Base-by-base conservation (phyloP, 2,329 filamentous ascomycete species). In the Lomentospora prolificans region DNA sequence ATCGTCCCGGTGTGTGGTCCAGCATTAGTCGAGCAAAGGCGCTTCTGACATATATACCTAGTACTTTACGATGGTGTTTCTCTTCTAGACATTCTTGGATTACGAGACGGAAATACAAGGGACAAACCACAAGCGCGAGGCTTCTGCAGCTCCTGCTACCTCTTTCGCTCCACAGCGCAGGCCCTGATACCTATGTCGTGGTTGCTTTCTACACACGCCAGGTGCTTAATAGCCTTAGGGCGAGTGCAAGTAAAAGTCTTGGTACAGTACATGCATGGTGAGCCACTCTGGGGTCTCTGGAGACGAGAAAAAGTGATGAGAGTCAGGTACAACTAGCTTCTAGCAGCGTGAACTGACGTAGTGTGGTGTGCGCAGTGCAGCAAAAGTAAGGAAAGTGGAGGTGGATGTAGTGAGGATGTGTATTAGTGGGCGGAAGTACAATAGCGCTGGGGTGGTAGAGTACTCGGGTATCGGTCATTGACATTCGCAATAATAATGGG, bases 91-190 rank as follows among this genome's bases (percentile, higher is more conserved):
- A 46, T 46, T 46, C 22, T 22, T n/a, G 17, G 14, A 48, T 48
- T 48, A 48, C 44, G 44, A 48, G 44, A 48, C 44, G 44, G 12
- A 48, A 48, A 48, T 48, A 48, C 44, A 48, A 48, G 44, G 44
- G 44, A 48, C 44, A 48, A 22, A 48, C 44, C 17, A 48, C 44
- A 48, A 22, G 44, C 44, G 17, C 44, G 44, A 48, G 44, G 44
- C 44, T 48, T 48, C 44, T 48, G 44, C 44, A 48, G 41, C 41
- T 48, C 22, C 8, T 12, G 44, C 24, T 48, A 17, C 44, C 22
- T 48, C 22, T 22, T 22, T 10, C 10, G 44, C 44, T 48, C 44
- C 44, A 48, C 44, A 48, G 7, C 44, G 22, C 44, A 22, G 44
- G 22, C 22, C 6, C 17, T 19, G 14, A 48, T 17, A 46, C 41